Conservation (phyloP, 305 asterid genomes). For the Andrographis paniculata region DNA sequence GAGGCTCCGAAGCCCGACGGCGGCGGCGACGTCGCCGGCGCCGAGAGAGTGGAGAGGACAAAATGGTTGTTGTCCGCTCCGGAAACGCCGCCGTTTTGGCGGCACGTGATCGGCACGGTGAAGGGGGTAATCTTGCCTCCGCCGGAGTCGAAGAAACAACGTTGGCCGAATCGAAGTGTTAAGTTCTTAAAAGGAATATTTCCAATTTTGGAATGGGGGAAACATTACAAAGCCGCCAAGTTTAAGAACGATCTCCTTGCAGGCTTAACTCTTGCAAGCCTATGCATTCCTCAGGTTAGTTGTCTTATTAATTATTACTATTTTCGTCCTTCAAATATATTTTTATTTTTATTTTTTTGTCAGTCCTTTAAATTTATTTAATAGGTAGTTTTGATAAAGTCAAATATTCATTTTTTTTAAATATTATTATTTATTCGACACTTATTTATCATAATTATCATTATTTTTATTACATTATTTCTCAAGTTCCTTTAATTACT, state of each 20-base stretch:
- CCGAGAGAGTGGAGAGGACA: slow-evolving; percentile 55
- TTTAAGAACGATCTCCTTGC: slow-evolving; percentile 70
- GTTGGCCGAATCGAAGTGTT: slow-evolving; percentile 14
- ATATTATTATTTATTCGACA: no score
- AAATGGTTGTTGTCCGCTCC: slow-evolving; percentile 57
- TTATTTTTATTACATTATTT: no score
- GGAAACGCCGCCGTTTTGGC: slow-evolving; percentile 52
- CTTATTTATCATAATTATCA: no score
- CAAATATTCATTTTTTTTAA: no score
- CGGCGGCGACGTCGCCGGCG: slow-evolving; percentile 12
- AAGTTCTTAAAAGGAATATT: slow-evolving; percentile 43
- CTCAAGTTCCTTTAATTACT: no score
- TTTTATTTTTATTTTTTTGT: no score
- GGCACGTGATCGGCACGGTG: slow-evolving; percentile 28
- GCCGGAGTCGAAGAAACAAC: slow-evolving; percentile 13
- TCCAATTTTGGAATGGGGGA: slow-evolving; percentile 83
- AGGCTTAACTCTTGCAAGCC: slow-evolving; percentile 91
- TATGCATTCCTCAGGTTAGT: slow-evolving; percentile 49
- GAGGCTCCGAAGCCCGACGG: slow-evolving; percentile 32
- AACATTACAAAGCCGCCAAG: slow-evolving; percentile 39
- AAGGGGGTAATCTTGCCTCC: slow-evolving; percentile 27
- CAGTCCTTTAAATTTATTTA: no score
- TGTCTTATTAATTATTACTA: no score
- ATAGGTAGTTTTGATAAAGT: no score
- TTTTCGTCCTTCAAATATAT: no score